These are phyloP conservation scores for Calamus simplicifolius DNA, from an alignment of 176 grass and related monocot genomes.

Conservation along the genomic window DNA sequence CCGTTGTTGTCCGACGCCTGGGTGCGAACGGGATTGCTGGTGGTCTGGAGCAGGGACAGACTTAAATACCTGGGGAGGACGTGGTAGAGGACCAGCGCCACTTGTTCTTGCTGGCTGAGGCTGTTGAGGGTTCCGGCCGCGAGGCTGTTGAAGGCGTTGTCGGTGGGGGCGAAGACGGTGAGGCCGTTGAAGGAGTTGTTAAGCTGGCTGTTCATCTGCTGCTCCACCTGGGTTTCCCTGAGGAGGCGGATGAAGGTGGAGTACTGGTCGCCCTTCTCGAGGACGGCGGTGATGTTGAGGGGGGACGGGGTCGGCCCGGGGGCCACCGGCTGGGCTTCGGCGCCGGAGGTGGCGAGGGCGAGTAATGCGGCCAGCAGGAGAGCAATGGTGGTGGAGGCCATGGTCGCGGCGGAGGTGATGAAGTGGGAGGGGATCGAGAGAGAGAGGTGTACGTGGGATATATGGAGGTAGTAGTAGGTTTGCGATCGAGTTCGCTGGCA, in stretches of 20 bases:
- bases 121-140: conserved; percentile 15
- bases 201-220: no score
- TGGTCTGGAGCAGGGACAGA: conserved; percentile 51
- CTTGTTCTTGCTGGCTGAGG: conserved; percentile 69
- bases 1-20: conserved; percentile 61
- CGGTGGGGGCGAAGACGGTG: not conserved
- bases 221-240: no score
- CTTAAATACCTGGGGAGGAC: conserved; percentile 59
- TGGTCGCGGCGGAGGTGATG: not conserved
- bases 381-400: not conserved
- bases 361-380: not conserved
- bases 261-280: no score
- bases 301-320: not conserved
- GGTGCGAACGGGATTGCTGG: conserved; percentile 84
- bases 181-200: no score
- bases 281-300: not conserved
- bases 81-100: conserved; percentile 76
- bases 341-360: not conserved
- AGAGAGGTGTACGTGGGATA: not conserved
- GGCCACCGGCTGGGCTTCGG: not conserved
- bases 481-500: no score
- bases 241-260: no score
- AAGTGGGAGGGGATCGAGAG: no score
- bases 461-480: not conserved
- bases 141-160: not conserved